Conservation (phyloP, 345 rosid genomes). For the Pseudoturritis turrita region DNA sequence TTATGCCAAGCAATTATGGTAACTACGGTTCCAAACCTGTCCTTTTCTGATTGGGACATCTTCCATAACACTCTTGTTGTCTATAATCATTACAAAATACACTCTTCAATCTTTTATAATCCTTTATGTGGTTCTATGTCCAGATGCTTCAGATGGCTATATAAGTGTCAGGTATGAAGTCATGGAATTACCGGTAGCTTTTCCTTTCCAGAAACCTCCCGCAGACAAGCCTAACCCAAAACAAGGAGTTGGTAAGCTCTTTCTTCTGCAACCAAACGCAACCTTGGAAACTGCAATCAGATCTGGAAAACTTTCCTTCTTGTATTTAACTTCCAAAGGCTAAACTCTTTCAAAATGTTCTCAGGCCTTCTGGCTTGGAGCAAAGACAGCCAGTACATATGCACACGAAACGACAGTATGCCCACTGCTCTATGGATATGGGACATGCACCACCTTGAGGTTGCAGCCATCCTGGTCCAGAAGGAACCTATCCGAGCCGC, state of each 20-base stretch:
- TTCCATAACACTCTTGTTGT: background rate
- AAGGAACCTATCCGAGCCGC: conserved; percentile 88
- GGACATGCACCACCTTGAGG: conserved; percentile 78
- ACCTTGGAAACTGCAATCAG: background rate
- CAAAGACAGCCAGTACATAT: conserved; percentile 76
- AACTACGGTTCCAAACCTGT: conserved; percentile 9
- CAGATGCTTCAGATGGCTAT: conserved; percentile 69
- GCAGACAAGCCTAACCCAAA: conserved; percentile 92
- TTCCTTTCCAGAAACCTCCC: conserved; percentile 84
- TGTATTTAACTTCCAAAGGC: background rate
- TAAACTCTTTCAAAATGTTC: conserved; percentile 8
- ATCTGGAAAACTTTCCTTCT: background rate
- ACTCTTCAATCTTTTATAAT: background rate
- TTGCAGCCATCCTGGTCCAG: conserved; percentile 85
- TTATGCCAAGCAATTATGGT: conserved; percentile 70
- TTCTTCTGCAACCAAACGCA: conserved; percentile 8
- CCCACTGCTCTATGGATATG: conserved; percentile 91
- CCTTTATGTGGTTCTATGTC: background rate
- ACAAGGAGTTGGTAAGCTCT: conserved; percentile 84
- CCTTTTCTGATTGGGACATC: background rate
- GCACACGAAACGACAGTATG: conserved; percentile 90
- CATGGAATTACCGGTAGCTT: conserved; percentile 62
- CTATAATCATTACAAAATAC: background rate
- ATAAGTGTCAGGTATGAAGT: conserved; percentile 78
- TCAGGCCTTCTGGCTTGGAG: conserved; percentile 96